phyloP scores from a whole-genome alignment of 2,329 filamentous ascomycete species.

The Ophiocordyceps camponoti-floridani region DNA sequence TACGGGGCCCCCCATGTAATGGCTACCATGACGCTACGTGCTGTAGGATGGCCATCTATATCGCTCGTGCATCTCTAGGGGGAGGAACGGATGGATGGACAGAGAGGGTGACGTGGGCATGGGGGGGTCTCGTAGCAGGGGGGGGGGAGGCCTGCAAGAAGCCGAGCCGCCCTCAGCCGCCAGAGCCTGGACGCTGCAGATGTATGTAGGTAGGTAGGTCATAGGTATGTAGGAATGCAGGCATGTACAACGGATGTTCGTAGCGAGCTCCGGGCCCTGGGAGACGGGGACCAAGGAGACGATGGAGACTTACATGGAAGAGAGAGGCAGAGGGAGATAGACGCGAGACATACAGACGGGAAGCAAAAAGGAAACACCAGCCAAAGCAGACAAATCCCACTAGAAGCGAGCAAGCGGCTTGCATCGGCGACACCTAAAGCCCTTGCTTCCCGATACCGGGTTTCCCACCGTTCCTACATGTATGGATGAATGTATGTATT shows the following conservation, averaged over 20 bases:
- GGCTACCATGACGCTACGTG: not conserved
- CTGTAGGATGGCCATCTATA: too few relatives aligned
- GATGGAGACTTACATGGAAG: too few relatives aligned
- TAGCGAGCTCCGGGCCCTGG: not conserved
- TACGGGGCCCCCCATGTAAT: not conserved
- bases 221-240: too few relatives aligned
- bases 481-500: too few relatives aligned
- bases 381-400: not conserved
- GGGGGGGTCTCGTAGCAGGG: too few relatives aligned
- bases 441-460: not conserved
- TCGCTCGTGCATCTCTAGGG: not conserved
- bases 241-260: not conserved
- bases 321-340: not conserved
- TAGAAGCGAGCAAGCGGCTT: not conserved
- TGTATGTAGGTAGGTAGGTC: too few relatives aligned
- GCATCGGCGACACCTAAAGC: not conserved
- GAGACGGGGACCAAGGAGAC: not conserved
- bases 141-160: too few relatives aligned
- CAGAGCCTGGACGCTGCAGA: not conserved
- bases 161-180: slow-evolving; percentile 1
- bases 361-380: not conserved
- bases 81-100: too few relatives aligned
- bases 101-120: not conserved
- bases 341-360: not conserved
- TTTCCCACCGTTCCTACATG: not conserved